Base-by-base conservation (phyloP, 2,329 filamentous ascomycete species). In the Phialophora verrucosa region DNA sequence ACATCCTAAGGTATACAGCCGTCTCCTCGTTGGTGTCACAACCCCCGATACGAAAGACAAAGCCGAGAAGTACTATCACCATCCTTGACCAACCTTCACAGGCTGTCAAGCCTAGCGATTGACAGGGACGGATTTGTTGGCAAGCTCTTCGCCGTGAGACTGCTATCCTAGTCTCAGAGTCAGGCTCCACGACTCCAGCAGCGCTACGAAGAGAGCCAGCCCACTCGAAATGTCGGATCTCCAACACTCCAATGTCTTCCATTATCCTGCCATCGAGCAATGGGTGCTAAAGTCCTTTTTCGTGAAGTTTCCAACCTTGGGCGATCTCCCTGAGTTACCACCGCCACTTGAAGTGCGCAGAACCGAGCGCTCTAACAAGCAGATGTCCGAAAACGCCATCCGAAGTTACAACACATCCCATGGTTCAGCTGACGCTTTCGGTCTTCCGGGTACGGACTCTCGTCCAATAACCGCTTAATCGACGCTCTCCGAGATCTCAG, bases 401-500 rank as follows among this genome's bases (percentile, higher is more conserved):
- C 49, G n/a, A 51, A 51, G 20, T 14, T 5, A 23, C 53, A 38
- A 35, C 10, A 35, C 17, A 10, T 11, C 5, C n/a, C 53, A 31
- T 20, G n/a, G 57, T 59, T 14, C 44, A 17, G 42, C 57, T 59
- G 57, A 59, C 42, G n/a, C 42, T 35, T 4, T 10, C 8, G 14
- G 11, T 23, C 42, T 31, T 35, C 4, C n/a, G 32, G 51, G 51
- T 59, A 59, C 57, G 57, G 50, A 51, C 7, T 12, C 29, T 59
- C 44, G 27, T 31, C 57, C 42, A 59, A 35, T 59, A 20, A 29
- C 25, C 27, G 42, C 27, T 50, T 59, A 42, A 35, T n/a, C 44
- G 11, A 42, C 14, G 14, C 14, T 6, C 11, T 50, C 31, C 49
- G 49, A 62, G 59, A 62, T 62, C 59, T 54, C 44, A 38, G 17